Evolutionary conservation across 306 rosid species (phyloP).

Genomic region (Arachis hypogaea): DNA sequence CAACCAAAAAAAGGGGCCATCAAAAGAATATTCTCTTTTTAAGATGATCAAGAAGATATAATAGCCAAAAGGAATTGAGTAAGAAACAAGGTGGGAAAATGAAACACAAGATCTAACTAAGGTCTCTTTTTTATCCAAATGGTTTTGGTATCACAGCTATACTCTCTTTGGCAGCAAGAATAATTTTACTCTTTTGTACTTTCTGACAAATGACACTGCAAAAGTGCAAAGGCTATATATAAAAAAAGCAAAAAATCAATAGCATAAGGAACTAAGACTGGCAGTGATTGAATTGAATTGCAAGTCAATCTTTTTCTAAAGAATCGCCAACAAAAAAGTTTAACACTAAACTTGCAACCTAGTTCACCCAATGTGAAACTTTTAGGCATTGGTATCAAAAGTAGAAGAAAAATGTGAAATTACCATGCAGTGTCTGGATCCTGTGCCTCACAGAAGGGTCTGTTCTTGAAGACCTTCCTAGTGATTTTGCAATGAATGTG

Average conservation of each 20-base stretch:
- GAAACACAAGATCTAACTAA: slow-evolving; percentile 25
- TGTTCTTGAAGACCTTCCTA: slow-evolving; percentile 68
- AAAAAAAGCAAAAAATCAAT: slow-evolving; percentile 1
- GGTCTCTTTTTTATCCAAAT: slow-evolving; percentile 47
- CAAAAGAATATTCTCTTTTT: slow-evolving; percentile 35
- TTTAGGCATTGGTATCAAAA: background rate
- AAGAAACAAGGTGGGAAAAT: slow-evolving; percentile 39
- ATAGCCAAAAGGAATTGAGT: slow-evolving; percentile 36
- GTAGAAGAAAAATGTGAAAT: slow-evolving; percentile 10
- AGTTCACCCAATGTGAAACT: background rate
- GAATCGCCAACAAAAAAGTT: slow-evolving; percentile 3
- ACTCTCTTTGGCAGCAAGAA: slow-evolving; percentile 43
- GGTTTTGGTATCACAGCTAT: slow-evolving; percentile 74
- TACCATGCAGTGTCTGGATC: slow-evolving; percentile 89
- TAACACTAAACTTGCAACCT: background rate
- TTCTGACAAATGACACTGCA: slow-evolving; percentile 10
- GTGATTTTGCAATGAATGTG: slow-evolving; percentile 72
- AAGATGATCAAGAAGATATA: slow-evolving; percentile 23
- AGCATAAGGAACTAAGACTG: slow-evolving; percentile 17
- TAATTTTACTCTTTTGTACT: slow-evolving; percentile 19
- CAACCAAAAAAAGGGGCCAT: background rate
- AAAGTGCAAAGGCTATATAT: slow-evolving; percentile 27
- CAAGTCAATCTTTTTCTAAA: slow-evolving; percentile 31
- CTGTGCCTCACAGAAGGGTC: slow-evolving; percentile 67
- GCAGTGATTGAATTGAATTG: background rate